Base-by-base conservation (phyloP, 2,329 filamentous ascomycete species). In the Cytospora leucostoma region DNA sequence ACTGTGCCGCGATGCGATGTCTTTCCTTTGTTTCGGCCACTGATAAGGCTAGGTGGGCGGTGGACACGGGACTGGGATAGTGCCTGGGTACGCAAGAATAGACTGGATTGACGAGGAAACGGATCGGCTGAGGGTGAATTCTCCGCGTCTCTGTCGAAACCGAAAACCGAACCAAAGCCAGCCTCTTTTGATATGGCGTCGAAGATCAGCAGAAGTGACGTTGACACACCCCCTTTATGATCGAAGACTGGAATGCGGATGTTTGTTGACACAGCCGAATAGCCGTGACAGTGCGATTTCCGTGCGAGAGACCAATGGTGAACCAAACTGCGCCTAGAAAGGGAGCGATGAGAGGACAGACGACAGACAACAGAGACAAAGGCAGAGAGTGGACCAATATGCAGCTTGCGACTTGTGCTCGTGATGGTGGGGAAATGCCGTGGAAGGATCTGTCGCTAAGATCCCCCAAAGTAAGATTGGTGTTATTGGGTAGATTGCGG, bases 1-100 rank as follows among this genome's bases (percentile, higher is more conserved):
- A 21, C 21, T 32, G 49, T 55, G 51, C 50, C 27, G 53, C 38
- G 51, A 44, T 38, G 56, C 56, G 12, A 49, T 61, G 58, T 61
- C 58, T 61, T 33, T 61, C 58, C 58, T 61, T 61, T 61, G 58
- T 61, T 51, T 61, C 33, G 58, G n/a, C 58, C 38, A 49, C 51
- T 61, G 58, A 61, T 61, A 61, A 61, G 58, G 58, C 58, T 44
- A 44, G 1, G 17, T n/a, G 40, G 51, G 57, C 52, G 19, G 58
- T 47, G 21, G 51, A 55, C 58, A 49, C 51, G 58, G 58, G 51
- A 55, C 40, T 11, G 49, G 33, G 58, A 52, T 51, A 44, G 37
- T 37, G 51, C 58, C 53, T 34, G 54, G 34, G 40, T 32, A 32
- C 47, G 58, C 51, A 40, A 61, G 51, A 49, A 55, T 7, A 49